A percentile compares a stretch with the other conserved stretches of the same genome.
phyloP scores from a whole-genome alignment of 306 rosid species.

The Lupinus albus region DNA sequence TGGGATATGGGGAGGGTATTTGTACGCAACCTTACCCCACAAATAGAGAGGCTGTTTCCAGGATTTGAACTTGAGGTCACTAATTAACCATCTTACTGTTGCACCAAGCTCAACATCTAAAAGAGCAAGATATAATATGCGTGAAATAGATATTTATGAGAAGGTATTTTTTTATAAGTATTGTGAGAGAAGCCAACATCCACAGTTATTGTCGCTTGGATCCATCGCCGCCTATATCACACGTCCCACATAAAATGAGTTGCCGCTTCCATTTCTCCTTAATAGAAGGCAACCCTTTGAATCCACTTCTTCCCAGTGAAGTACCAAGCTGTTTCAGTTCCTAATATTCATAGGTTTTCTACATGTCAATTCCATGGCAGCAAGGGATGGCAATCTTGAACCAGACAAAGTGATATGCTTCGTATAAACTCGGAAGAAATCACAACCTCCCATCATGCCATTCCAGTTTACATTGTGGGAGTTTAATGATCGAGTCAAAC shows the following conservation, averaged over 20 bases:
- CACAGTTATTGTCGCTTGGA: too few relatives aligned
- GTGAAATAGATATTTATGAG: too few relatives aligned
- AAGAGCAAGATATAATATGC: too few relatives aligned
- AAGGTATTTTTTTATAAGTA: too few relatives aligned
- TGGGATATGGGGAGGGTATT: too few relatives aligned
- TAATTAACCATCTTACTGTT: too few relatives aligned
- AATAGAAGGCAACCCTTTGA: background rate
- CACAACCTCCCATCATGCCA: background rate
- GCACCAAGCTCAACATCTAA: too few relatives aligned
- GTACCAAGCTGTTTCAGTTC: background rate
- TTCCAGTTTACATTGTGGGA: background rate
- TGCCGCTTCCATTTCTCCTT: background rate
- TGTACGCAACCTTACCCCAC: too few relatives aligned
- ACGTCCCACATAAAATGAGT: background rate
- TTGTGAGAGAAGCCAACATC: too few relatives aligned
- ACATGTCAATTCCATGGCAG: background rate
- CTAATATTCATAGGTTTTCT: background rate
- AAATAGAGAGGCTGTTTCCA: too few relatives aligned
- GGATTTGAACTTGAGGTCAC: too few relatives aligned
- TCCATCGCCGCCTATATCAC: background rate
- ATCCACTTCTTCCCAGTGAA: background rate
- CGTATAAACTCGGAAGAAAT: background rate
- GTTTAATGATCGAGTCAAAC: background rate
- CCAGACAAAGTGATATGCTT: background rate
- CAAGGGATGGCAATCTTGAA: background rate